A percentile compares a stretch with the other conserved stretches of the same genome.
Conservation (phyloP, 164 flowering plant genomes). For the Vitis rupestris region DNA sequence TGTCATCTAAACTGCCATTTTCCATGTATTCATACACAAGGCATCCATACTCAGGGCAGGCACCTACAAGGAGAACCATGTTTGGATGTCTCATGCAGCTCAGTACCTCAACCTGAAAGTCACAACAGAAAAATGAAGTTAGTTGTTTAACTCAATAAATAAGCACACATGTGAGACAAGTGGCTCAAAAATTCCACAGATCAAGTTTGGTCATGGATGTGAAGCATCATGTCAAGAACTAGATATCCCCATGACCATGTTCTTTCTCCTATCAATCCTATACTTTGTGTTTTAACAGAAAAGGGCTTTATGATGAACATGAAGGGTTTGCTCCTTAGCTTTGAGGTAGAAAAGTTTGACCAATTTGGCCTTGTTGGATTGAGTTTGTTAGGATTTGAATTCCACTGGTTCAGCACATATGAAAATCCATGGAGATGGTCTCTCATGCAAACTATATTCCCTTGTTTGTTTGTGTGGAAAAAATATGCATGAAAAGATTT, state of each 20-base stretch:
- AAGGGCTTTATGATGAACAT: not conserved
- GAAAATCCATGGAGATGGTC: no score
- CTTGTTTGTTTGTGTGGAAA: no score
- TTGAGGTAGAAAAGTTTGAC: not conserved
- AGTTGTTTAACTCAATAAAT: not conserved
- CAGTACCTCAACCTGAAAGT: conserved; percentile 47
- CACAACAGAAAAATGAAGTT: not conserved
- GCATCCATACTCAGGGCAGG: conserved; percentile 64
- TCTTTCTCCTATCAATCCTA: not conserved
- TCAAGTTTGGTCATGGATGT: not conserved
- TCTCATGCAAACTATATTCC: no score
- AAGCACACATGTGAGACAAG: not conserved
- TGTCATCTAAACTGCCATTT: conserved; percentile 62
- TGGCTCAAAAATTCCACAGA: not conserved
- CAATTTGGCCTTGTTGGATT: not conserved
- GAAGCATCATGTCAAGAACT: not conserved
- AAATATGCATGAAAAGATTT: no score
- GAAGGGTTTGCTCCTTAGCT: not conserved
- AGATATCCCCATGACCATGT: not conserved
- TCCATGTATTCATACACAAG: conserved; percentile 64
- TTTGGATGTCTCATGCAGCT: conserved; percentile 61
- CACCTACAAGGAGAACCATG: conserved; percentile 63
- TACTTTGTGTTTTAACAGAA: not conserved
- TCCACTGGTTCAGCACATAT: no score
- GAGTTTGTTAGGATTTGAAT: no score